Evolutionary conservation across 805 yeast species (phyloP).

Genomic region (Wickerhamomyces bovis): DNA sequence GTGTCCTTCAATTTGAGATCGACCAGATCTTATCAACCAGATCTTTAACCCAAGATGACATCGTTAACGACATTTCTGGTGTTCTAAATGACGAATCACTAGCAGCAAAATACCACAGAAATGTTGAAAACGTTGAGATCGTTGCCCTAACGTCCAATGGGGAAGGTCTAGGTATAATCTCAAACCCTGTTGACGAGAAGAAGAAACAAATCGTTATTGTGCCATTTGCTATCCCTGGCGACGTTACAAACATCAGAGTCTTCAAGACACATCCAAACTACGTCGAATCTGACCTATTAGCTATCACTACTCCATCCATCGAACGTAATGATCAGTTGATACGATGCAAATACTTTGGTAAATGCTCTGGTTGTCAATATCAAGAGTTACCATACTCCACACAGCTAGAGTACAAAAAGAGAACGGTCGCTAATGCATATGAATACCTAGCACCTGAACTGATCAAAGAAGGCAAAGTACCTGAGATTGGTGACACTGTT

Average conservation of each 20-base stretch:
- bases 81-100: conserved; percentile 53
- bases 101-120: conserved; percentile 48
- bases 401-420: conserved; percentile 67
- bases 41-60: conserved; percentile 37
- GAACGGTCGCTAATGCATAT: conserved; percentile 78
- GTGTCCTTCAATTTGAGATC: conserved; percentile 73
- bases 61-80: conserved; percentile 59
- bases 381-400: conserved; percentile 70
- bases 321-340: conserved; percentile 52
- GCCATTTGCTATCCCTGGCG: conserved; percentile 90
- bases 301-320: conserved; percentile 37
- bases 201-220: conserved; percentile 61
- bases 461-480: conserved; percentile 38
- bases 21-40: conserved; percentile 44
- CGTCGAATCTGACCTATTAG: conserved; percentile 68
- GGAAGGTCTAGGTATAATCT: conserved; percentile 73
- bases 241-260: conserved; percentile 59
- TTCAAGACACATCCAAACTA: conserved; percentile 72
- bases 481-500: conserved; percentile 56
- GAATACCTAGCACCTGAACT: conserved; percentile 64
- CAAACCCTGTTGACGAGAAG: conserved; percentile 45
- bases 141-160: conserved; percentile 68
- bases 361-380: conserved; percentile 92
- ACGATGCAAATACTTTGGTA: conserved; percentile 80
- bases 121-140: conserved; percentile 52